These are phyloP conservation scores for Talaromyces ruber DNA, from an alignment of 495 filamentous ascomycete genomes.

Conservation along the genomic window DNA sequence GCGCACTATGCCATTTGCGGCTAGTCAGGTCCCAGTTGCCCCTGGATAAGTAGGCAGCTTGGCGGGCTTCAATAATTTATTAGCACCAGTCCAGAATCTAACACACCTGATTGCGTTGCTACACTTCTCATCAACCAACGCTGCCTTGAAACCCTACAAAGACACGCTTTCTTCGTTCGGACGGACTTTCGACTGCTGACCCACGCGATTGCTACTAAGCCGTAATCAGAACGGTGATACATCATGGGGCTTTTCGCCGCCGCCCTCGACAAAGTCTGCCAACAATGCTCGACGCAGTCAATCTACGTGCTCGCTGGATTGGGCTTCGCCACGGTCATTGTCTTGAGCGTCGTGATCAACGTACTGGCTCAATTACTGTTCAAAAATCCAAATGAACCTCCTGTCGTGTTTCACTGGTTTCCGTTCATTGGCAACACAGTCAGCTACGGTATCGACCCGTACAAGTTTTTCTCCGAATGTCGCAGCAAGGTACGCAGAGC, in stretches of 20 bases:
- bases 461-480: conserved; percentile 64
- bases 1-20: conserved; percentile 6
- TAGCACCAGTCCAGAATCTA: background rate
- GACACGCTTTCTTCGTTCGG: background rate
- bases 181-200: background rate
- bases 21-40: background rate
- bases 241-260: conserved; percentile 18
- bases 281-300: conserved; percentile 26
- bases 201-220: conserved; percentile 6
- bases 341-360: conserved; percentile 51
- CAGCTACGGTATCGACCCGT: conserved; percentile 76
- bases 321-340: conserved; percentile 29
- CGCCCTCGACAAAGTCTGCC: conserved; percentile 18
- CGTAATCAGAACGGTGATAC: conserved; percentile 5
- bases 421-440: conserved; percentile 73
- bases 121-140: background rate
- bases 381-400: conserved; percentile 64
- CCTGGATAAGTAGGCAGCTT: background rate
- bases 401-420: conserved; percentile 78
- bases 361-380: conserved; percentile 61
- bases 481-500: conserved; percentile 53
- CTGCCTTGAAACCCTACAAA: background rate
- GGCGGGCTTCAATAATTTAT: background rate
- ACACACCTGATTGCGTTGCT: too few species aligned
- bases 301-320: conserved; percentile 20